Base-by-base conservation (phyloP, 179 eudicot species). In the Heliamphora pulchella region DNA sequence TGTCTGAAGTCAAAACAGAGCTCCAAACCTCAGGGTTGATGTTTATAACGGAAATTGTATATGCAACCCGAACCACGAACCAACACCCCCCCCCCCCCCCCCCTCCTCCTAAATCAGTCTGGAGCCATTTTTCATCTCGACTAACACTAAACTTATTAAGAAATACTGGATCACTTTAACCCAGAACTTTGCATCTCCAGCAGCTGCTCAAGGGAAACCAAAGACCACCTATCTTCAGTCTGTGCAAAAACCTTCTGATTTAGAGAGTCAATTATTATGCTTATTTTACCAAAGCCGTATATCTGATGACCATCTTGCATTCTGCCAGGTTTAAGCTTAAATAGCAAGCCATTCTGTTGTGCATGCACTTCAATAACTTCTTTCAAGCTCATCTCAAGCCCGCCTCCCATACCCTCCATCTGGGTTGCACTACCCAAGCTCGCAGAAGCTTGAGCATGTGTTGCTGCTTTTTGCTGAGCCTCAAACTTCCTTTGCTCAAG, bases 261-360 rank as follows among this genome's bases (percentile, higher is more conserved):
- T 47, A 87, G 79, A 14, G 92, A 82, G 82, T 89, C 94, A n/a
- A 89, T 70, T 8, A 87, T 84, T 58, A 91, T 91, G 82, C 87
- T 88, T 31, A 87, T 85, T 64, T 79, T 87, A 59, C 94, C 92
- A 91, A 88, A 91, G 1, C 88, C 90, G 84, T 89, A 88, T 64
- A 91, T 88, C 81, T 91, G 92, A 79, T 84, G 89, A 47, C 92
- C 91, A 82, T 89, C 86, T 73, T 87, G 89, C 81, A 78, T 84
- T 78, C 91, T 89, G 0, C 92, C 89, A 66, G 92, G 92, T 79
- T 91, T 91, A 54, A 89, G 94, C 87, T 85, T 91, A 76, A 89
- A 89, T 1, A 88, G 74, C 74, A 89, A 74, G 59, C 90, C 88
- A 78, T 88, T 81, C 39, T 84, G 83, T 80, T 85, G 89, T 8